phyloP scores from a whole-genome alignment of 1,139 yeast species.

The Debaryomycetaceae sp. region DNA sequence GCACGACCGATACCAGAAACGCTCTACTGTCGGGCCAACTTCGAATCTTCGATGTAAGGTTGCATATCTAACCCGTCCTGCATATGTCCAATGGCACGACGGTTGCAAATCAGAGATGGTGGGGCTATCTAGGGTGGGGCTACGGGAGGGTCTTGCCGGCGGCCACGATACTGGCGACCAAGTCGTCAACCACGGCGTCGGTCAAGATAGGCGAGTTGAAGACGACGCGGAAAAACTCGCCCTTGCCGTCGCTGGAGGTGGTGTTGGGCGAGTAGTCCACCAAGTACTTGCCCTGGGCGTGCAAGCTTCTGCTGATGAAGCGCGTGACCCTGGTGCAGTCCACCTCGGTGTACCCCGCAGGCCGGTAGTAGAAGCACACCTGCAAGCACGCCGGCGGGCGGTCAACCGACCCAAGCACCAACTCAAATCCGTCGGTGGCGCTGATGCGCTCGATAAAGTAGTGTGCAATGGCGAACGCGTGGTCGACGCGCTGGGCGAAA shows the following conservation, averaged over 20 bases:
- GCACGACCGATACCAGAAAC: too few relatives aligned
- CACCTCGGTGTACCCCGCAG: slow-evolving; percentile 27
- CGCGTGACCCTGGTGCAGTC: slow-evolving; percentile 60
- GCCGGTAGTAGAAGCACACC: slow-evolving; percentile 75
- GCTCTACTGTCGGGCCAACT: too few relatives aligned
- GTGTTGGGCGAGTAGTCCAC: slow-evolving; percentile 82
- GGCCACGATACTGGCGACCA: slow-evolving; percentile 27
- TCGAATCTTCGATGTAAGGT: too few relatives aligned
- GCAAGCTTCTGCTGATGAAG: slow-evolving; percentile 58
- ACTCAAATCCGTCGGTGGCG: slow-evolving; percentile 37
- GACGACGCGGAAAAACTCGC: slow-evolving; percentile 84
- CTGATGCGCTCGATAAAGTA: slow-evolving; percentile 51
- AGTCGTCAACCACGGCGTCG: slow-evolving; percentile 34
- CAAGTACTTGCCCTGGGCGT: slow-evolving; percentile 58
- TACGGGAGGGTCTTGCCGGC: too few relatives aligned
- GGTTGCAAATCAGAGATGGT: too few relatives aligned
- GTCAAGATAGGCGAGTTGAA: slow-evolving; percentile 66
- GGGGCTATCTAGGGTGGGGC: too few relatives aligned
- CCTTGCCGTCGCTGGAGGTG: slow-evolving; percentile 43
- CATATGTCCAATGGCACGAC: too few relatives aligned
- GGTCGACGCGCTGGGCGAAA: slow-evolving; percentile 60
- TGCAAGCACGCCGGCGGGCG: slow-evolving; percentile 74
- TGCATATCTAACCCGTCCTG: too few relatives aligned
- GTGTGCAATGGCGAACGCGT: slow-evolving; percentile 61
- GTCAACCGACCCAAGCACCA: slow-evolving; percentile 40